Evolutionary conservation across 306 rosid genomes (phyloP).

Genomic region (Sechiopsis laciniata): DNA sequence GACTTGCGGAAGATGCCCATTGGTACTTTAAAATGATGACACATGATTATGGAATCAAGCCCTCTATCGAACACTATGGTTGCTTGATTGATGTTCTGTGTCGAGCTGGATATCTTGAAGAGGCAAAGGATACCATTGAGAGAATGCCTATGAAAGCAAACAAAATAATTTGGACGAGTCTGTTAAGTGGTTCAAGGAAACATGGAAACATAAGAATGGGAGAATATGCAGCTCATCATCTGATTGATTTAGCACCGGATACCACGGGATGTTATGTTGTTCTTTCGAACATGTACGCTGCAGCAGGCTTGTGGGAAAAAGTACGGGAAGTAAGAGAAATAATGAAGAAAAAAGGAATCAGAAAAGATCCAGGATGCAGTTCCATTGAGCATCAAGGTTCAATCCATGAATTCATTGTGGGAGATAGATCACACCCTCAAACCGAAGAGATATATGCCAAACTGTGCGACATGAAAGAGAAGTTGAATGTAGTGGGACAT

Average conservation of each 20-base stretch:
- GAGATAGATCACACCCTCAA: slow-evolving; percentile 46
- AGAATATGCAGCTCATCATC: slow-evolving; percentile 41
- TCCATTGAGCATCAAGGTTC: slow-evolving; percentile 43
- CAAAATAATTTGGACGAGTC: slow-evolving; percentile 54
- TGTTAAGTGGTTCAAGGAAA: slow-evolving; percentile 51
- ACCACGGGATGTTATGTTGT: slow-evolving; percentile 38
- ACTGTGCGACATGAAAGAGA: slow-evolving; percentile 49
- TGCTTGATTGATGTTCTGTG: slow-evolving; percentile 52
- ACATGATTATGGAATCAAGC: slow-evolving; percentile 42
- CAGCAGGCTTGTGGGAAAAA: slow-evolving; percentile 43
- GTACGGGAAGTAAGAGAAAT: slow-evolving; percentile 47
- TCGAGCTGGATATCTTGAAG: slow-evolving; percentile 53
- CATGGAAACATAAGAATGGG: slow-evolving; percentile 36
- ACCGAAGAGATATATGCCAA: slow-evolving; percentile 37
- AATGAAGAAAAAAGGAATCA: slow-evolving; percentile 41
- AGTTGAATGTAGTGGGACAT: slow-evolving; percentile 41
- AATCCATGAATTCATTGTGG: slow-evolving; percentile 43
- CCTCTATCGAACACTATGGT: slow-evolving; percentile 55
- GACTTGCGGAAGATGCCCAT: slow-evolving; percentile 44
- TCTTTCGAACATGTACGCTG: slow-evolving; percentile 56
- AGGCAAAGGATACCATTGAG: slow-evolving; percentile 41
- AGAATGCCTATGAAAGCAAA: slow-evolving; percentile 52
- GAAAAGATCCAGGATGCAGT: slow-evolving; percentile 55
- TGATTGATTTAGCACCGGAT: slow-evolving; percentile 43
- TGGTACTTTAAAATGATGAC: slow-evolving; percentile 40